Conservation (phyloP, 2,329 filamentous ascomycete genomes). For the Trichoderma sp. region DNA sequence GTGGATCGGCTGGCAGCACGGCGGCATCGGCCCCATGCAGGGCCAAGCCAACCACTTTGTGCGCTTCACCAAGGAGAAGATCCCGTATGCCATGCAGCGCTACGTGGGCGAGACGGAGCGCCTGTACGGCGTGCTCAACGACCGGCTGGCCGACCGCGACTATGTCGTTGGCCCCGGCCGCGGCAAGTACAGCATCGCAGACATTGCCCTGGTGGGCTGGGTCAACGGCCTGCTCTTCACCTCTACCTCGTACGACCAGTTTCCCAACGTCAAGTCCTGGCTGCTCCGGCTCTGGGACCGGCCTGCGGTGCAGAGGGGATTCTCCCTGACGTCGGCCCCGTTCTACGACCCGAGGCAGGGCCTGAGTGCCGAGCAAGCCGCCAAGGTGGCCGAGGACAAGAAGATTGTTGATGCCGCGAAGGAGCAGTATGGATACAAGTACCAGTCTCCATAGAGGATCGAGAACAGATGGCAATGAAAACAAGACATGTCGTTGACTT, state of each 20-base stretch:
- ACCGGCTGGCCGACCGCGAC: conserved; percentile 54
- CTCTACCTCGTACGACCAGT: conserved; percentile 52
- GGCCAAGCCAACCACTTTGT: conserved; percentile 74
- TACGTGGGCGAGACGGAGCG: conserved; percentile 74
- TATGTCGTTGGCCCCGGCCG: conserved; percentile 51
- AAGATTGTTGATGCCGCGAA: conserved; percentile 40
- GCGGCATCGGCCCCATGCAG: conserved; percentile 69
- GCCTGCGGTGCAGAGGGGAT: conserved; percentile 68
- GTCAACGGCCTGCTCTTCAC: conserved; percentile 45
- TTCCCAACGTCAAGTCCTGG: conserved; percentile 72
- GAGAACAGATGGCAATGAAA: neutral
- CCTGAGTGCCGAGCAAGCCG: conserved; percentile 24
- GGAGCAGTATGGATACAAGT: conserved; percentile 48
- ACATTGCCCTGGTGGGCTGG: conserved; percentile 73
- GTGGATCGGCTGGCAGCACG: conserved; percentile 70
- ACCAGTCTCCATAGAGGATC: conserved; percentile 37
- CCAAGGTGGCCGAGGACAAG: conserved; percentile 28
- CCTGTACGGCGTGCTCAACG: conserved; percentile 69
- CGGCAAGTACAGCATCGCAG: conserved; percentile 63
- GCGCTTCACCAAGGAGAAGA: conserved; percentile 63
- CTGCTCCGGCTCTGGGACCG: conserved; percentile 64
- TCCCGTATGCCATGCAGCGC: conserved; percentile 67
- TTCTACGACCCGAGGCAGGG: conserved; percentile 17
- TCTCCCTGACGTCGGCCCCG: conserved; percentile 62
- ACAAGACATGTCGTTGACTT: neutral